Evolutionary conservation across 2,329 filamentous ascomycete genomes (phyloP).

Genomic region (Phaeoacremonium minimum): DNA sequence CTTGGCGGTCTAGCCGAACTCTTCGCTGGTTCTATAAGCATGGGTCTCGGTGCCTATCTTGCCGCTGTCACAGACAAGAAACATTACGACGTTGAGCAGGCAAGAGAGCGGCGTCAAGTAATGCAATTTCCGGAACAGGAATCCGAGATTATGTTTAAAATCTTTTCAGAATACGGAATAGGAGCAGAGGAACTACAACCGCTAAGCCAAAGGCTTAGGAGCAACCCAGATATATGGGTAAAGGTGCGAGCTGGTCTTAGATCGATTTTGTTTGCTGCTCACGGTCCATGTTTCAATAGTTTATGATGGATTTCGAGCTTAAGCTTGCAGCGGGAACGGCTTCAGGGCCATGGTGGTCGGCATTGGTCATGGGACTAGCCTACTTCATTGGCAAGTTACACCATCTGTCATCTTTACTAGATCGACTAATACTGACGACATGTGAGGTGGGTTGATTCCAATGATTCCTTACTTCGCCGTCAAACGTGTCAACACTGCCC

Average conservation of each 20-base stretch:
- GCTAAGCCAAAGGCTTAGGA: constrained; percentile 39
- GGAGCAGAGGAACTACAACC: constrained; percentile 27
- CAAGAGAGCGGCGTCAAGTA: constrained; percentile 33
- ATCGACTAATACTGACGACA: too few relatives aligned
- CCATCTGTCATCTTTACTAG: too few relatives aligned
- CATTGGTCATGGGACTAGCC: constrained; percentile 57
- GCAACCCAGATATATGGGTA: constrained; percentile 38
- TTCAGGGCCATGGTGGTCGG: constrained; percentile 42
- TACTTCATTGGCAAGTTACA: constrained; percentile 67
- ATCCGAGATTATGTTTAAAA: constrained; percentile 36
- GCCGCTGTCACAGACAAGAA: constrained; percentile 54
- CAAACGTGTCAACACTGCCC: constrained; percentile 30
- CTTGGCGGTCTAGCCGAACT: constrained; percentile 67
- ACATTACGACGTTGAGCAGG: constrained; percentile 37
- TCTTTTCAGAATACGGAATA: constrained; percentile 34
- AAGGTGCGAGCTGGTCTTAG: too few relatives aligned
- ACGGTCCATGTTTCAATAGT: too few relatives aligned
- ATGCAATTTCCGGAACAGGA: constrained; percentile 31
- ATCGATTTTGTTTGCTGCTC: too few relatives aligned
- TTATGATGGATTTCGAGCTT: constrained; percentile 51
- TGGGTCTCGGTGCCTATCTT: constrained; percentile 68
- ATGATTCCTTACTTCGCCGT: constrained; percentile 62
- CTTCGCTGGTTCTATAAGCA: constrained; percentile 66
- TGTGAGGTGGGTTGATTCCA: constrained; percentile 63
- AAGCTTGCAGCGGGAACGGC: constrained; percentile 33